Base-by-base conservation (phyloP, 139 green algal genomes). In the Chlorella ohadii region DNA sequence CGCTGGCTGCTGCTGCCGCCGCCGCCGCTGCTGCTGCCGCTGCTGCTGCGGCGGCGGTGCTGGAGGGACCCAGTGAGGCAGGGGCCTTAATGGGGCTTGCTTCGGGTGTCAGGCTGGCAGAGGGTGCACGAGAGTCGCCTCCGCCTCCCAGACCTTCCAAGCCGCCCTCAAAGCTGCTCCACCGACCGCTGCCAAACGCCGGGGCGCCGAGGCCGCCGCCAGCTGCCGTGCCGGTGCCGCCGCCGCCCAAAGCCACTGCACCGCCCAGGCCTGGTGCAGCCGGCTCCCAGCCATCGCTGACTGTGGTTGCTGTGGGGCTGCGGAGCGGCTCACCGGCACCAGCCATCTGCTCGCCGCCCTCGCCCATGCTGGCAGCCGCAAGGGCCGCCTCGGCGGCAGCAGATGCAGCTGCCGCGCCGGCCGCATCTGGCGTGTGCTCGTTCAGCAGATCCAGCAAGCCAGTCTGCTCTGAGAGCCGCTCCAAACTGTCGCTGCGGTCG, bases 401-500 rank as follows among this genome's bases (percentile, higher is more conserved):
- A 2, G 38, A 20, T 11, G 74, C 39, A 19, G 33, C 33, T 38
- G 41, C 12, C 22, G 27, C 44, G 55, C n/a, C 34, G 34, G 19
- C 36, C 7, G 56, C 57, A 15, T 47, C 65, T 0, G 61, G n/a
- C 19, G 63, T 44, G 25, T 36, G 31, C 13, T 85, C 80, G 6
- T 78, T 59, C 51, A 85, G 68, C 36, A 85, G 34, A 3, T 85
- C 68, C 15, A 85, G 80, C 80, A 85, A 22, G 13, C 80, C 80
- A 11, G 55, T 33, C 64, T 70, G 64, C 65, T 78, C 68, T 4
- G 80, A 85, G 25, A 85, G 68, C 6, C 27, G 66, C 80, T 85
- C 80, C 80, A 85, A 34, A 68, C 80, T 85, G 80, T 85, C 80
- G 51, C 66, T 67, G 13, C 80, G 55, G 16, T 51, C 68, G 36